Evolutionary conservation across 345 rosid species (phyloP).

Genomic region (Eucalyptus marginata): DNA sequence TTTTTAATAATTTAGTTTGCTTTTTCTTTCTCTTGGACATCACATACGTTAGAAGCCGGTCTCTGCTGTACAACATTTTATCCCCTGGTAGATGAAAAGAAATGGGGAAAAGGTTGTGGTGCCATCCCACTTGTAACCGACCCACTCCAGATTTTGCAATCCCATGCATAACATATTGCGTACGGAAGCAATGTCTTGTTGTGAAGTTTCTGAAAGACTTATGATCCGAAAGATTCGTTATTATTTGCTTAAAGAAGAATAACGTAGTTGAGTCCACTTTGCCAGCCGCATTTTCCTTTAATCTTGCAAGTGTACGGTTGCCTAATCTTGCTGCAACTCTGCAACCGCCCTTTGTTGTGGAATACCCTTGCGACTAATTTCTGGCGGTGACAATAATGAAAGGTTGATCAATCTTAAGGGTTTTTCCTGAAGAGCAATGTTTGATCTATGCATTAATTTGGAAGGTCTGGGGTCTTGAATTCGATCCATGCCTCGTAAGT

Average conservation of each 20-base stretch:
- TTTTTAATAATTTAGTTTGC: neutral
- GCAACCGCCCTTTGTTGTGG: neutral
- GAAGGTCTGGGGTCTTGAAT: neutral
- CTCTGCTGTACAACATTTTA: neutral
- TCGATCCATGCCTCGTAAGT: neutral
- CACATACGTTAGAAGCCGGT: neutral
- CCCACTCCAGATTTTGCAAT: neutral
- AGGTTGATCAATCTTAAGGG: neutral
- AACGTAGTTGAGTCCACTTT: neutral
- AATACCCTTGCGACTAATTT: neutral
- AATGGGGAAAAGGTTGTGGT: neutral
- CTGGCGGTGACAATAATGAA: neutral
- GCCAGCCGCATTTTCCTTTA: neutral
- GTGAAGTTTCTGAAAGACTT: neutral
- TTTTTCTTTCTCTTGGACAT: neutral
- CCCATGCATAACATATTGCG: neutral
- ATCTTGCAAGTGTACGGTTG: neutral
- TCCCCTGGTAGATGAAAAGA: neutral
- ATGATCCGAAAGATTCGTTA: neutral
- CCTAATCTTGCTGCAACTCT: neutral
- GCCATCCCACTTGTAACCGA: neutral
- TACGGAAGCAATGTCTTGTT: neutral
- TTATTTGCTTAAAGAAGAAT: neutral
- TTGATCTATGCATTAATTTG: neutral
- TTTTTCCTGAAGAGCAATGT: neutral